phyloP scores from a whole-genome alignment of 2,329 filamentous ascomycete species.

The Fusarium coffeatum region DNA sequence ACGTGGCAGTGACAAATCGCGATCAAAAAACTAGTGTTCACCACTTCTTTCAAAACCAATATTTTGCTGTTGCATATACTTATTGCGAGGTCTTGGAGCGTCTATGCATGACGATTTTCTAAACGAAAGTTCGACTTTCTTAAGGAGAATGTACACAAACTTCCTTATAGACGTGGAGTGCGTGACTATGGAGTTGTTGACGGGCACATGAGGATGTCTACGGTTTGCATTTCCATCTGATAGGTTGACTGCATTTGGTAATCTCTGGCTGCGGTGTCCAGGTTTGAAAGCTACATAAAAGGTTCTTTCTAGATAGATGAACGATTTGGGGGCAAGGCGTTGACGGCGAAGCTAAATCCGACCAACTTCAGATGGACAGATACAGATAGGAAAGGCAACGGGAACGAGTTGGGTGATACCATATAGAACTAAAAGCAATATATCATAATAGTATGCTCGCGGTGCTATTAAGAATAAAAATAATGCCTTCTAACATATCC shows the following conservation, averaged over 20 bases:
- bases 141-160: background rate
- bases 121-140: slow-evolving; percentile 8
- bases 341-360: slow-evolving; percentile 14
- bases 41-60: slow-evolving; percentile 15
- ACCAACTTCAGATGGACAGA: slow-evolving; percentile 5
- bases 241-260: slow-evolving; percentile 1
- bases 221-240: background rate
- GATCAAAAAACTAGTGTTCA: slow-evolving; percentile 44
- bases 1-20: slow-evolving; percentile 47
- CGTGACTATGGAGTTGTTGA: slow-evolving; percentile 19
- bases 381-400: background rate
- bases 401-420: slow-evolving; percentile 8
- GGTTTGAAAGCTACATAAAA: background rate
- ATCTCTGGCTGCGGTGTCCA: background rate
- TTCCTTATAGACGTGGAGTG: slow-evolving; percentile 3
- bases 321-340: slow-evolving; percentile 16
- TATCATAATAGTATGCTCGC: background rate
- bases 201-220: slow-evolving; percentile 11
- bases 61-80: slow-evolving; percentile 15
- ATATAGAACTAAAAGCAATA: slow-evolving; percentile 28
- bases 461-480: background rate
- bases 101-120: slow-evolving; percentile 12
- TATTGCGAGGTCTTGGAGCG: slow-evolving; percentile 1
- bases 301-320: slow-evolving; percentile 8
- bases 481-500: background rate